Evolutionary conservation across 306 rosid genomes (phyloP), one percentile per base, ranked within the genome.

Genomic region (Sesbania bispinosa): DNA sequence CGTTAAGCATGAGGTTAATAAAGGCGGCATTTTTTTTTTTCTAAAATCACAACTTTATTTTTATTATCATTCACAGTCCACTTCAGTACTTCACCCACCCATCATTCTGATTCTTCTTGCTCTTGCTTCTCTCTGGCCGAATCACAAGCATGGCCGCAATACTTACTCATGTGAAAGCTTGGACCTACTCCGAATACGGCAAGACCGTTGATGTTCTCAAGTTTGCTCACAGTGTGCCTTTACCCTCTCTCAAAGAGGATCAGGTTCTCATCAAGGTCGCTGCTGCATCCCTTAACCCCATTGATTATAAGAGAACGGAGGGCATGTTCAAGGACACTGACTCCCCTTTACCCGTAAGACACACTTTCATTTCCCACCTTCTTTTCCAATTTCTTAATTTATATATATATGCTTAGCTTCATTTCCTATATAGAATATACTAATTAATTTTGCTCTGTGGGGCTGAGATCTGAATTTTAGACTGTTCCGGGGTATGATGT

Each of bases 181-280:
- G 96, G 92, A 55, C 78, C 0, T 89, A 89, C 60, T 59, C 81
- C 3, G 86, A 85, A n/a, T 81, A 76, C 13, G 92, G 92, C 7
- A 75, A 75, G 13, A 35, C 83, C 0, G 29, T 69, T 0, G 82
- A 89, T 41, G 90, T 89, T 60, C 85, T 89, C 23, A 87, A 82
- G 62, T 69, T 85, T 1, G 84, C 79, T 29, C 3, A 48, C 1
- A 82, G 19, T 29, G 67, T 84, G 27, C 33, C 86, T 18, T 80
- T 85, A 30, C 92, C 92, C 24, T 60, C 58, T 38, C 18, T 85
- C 6, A 60, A 46, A 41, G 82, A 81, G 6, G 79, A 89, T 7
- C 90, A 89, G 53, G 86, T 85, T 0, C 85, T 89, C 21, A 45
- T 89, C 80, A 87, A 87, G 78, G 88, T 89, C 4, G 83, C 74